These are phyloP conservation scores for Beauveria medogensis DNA, from an alignment of 2,329 filamentous ascomycete species.

Conservation along the genomic window DNA sequence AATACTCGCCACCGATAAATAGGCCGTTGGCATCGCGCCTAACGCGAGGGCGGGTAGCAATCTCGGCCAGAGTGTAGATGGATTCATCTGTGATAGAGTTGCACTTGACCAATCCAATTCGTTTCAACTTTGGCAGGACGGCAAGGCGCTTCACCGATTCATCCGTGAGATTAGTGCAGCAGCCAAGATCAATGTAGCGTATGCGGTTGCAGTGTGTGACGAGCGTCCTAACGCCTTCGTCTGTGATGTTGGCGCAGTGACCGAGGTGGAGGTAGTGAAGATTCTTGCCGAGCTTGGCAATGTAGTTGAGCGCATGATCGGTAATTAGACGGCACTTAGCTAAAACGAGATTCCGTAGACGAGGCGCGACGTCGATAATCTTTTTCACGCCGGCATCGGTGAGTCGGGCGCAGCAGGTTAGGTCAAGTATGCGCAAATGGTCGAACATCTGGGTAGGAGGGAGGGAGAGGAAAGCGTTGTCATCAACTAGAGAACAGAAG, in stretches of 20 bases:
- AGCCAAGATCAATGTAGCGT: slow-evolving; percentile 95
- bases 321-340: slow-evolving; percentile 93
- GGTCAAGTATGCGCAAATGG: slow-evolving; percentile 82
- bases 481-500: slow-evolving; percentile 76
- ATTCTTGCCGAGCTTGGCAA: slow-evolving; percentile 87
- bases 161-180: slow-evolving; percentile 83
- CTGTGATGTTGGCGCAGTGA: slow-evolving; percentile 86
- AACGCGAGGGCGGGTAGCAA: slow-evolving; percentile 46
- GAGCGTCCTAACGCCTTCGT: slow-evolving; percentile 75
- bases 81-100: slow-evolving; percentile 82
- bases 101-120: slow-evolving; percentile 94
- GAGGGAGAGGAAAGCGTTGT: slow-evolving; percentile 77
- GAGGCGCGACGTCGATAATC: slow-evolving; percentile 79
- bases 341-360: slow-evolving; percentile 84
- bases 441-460: slow-evolving; percentile 66
- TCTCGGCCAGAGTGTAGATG: slow-evolving; percentile 73
- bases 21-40: slow-evolving; percentile 41
- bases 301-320: slow-evolving; percentile 77
- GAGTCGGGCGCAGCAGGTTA: slow-evolving; percentile 79
- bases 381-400: slow-evolving; percentile 82
- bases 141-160: slow-evolving; percentile 77
- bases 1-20: slow-evolving; percentile 43
- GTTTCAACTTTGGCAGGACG: slow-evolving; percentile 81
- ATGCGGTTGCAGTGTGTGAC: slow-evolving; percentile 87
- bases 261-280: slow-evolving; percentile 94